These are phyloP conservation scores for Leucocoprinus leucothites DNA, from an alignment of 768 basidiomycete species.

Conservation along the genomic window DNA sequence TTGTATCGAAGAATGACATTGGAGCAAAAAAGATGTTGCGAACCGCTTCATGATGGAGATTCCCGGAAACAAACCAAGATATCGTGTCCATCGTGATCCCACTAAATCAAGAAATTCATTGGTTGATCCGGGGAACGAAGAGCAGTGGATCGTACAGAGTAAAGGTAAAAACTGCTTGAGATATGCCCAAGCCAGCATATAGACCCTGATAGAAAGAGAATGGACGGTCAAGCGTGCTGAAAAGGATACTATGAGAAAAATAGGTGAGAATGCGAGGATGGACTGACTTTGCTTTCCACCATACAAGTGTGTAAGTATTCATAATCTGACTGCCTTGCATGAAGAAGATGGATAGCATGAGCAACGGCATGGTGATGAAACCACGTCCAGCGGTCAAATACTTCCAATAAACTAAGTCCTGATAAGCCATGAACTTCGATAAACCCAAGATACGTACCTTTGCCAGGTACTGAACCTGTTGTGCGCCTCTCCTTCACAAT, in stretches of 20 bases:
- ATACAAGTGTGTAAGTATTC: slow-evolving; percentile 66
- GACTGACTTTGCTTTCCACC: slow-evolving; percentile 64
- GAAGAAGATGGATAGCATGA: slow-evolving; percentile 44
- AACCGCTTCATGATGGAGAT: slow-evolving; percentile 57
- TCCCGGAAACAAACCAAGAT: slow-evolving; percentile 57
- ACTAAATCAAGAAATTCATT: slow-evolving; percentile 23
- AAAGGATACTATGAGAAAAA: neutral
- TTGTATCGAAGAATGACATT: slow-evolving; percentile 77
- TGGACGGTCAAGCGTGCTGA: slow-evolving; percentile 41
- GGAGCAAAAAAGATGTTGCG: slow-evolving; percentile 64
- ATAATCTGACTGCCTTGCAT: slow-evolving; percentile 64
- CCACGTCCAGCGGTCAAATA: slow-evolving; percentile 59
- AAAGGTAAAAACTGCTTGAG: slow-evolving; percentile 55
- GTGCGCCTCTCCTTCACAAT: slow-evolving; percentile 63
- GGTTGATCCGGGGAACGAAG: neutral
- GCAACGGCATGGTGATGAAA: slow-evolving; percentile 44
- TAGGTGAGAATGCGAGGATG: neutral
- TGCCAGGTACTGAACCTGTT: slow-evolving; percentile 58
- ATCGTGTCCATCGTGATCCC: slow-evolving; percentile 54
- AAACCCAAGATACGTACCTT: slow-evolving; percentile 27
- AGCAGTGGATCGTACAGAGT: slow-evolving; percentile 36
- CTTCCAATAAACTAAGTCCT: slow-evolving; percentile 50
- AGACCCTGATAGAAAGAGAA: slow-evolving; percentile 63
- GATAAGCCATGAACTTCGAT: neutral
- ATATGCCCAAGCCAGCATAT: slow-evolving; percentile 60